Conservation (phyloP, 257 asterid genomes). For the Solanum verrucosum region DNA sequence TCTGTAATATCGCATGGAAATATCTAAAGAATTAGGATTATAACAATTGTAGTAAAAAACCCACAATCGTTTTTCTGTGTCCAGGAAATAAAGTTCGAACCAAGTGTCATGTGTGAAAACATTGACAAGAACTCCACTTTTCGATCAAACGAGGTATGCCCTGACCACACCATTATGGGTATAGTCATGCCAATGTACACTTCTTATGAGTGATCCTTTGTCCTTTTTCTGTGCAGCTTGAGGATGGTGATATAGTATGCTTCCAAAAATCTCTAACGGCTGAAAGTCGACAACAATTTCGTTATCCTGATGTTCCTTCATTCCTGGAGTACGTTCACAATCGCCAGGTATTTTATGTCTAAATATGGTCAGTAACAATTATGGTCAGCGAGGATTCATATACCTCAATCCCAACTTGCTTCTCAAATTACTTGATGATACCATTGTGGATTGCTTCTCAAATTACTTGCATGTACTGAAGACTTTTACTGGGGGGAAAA, state of each 20-base stretch:
- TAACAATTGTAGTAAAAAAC: neutral
- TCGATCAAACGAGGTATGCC: conserved; percentile 60
- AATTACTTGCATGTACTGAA: neutral
- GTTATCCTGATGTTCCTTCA: conserved; percentile 75
- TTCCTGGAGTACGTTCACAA: conserved; percentile 82
- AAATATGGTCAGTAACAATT: neutral
- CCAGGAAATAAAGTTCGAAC: conserved; percentile 92
- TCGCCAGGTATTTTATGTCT: conserved; percentile 55
- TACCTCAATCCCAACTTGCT: neutral
- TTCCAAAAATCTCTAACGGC: conserved; percentile 58
- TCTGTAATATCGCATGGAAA: neutral
- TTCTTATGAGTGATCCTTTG: neutral
- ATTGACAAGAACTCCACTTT: conserved; percentile 67
- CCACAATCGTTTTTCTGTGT: neutral
- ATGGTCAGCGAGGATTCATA: neutral
- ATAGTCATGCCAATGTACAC: neutral
- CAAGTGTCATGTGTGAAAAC: conserved; percentile 87
- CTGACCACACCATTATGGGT: neutral
- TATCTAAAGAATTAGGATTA: neutral
- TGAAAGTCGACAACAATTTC: conserved; percentile 50
- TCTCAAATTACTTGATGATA: neutral
- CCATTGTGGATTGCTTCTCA: neutral
- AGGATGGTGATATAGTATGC: conserved; percentile 96
- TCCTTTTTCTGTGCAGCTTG: conserved; percentile 39
- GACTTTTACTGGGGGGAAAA: neutral